These are phyloP conservation scores for Nidularia sp. DNA, from an alignment of 768 basidiomycete species.

Conservation along the genomic window DNA sequence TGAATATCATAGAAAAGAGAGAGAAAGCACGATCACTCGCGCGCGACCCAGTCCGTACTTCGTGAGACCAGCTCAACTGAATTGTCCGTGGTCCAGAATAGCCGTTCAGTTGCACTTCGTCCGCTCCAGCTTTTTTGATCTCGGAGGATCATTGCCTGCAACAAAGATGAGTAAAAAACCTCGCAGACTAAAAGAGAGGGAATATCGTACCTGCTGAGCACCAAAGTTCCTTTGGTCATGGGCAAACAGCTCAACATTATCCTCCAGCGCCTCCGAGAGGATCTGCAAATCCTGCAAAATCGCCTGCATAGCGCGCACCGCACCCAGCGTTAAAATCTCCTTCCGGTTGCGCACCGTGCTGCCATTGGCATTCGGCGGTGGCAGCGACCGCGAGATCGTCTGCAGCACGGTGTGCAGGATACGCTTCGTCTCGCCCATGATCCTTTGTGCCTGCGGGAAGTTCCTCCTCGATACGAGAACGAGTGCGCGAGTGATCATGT, in stretches of 20 bases:
- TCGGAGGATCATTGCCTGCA: slow-evolving; percentile 89
- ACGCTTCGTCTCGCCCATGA: slow-evolving; percentile 86
- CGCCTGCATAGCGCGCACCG: slow-evolving; percentile 79
- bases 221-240: slow-evolving; percentile 94
- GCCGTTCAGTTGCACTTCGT: slow-evolving; percentile 82
- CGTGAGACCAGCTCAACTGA: slow-evolving; percentile 83
- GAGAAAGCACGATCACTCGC: slow-evolving; percentile 41
- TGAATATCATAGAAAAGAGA: slow-evolving; percentile 1
- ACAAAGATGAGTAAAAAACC: slow-evolving; percentile 1
- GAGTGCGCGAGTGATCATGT: slow-evolving; percentile 95
- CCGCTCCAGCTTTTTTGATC: slow-evolving; percentile 96
- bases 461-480: slow-evolving; percentile 91
- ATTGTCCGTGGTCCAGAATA: slow-evolving; percentile 92
- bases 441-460: slow-evolving; percentile 84
- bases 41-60: slow-evolving; percentile 82
- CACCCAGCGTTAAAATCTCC: slow-evolving; percentile 67
- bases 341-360: slow-evolving; percentile 67
- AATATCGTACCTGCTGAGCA: slow-evolving; percentile 80
- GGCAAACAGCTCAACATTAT: slow-evolving; percentile 89
- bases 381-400: slow-evolving; percentile 71
- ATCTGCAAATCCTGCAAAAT: slow-evolving; percentile 86
- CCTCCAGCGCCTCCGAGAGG: slow-evolving; percentile 83
- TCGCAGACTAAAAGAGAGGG: background rate
- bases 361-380: slow-evolving; percentile 46
- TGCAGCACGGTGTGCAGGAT: slow-evolving; percentile 90